Base-by-base conservation (phyloP, 495 filamentous ascomycete species). In the Aspergillus bertholletiae region DNA sequence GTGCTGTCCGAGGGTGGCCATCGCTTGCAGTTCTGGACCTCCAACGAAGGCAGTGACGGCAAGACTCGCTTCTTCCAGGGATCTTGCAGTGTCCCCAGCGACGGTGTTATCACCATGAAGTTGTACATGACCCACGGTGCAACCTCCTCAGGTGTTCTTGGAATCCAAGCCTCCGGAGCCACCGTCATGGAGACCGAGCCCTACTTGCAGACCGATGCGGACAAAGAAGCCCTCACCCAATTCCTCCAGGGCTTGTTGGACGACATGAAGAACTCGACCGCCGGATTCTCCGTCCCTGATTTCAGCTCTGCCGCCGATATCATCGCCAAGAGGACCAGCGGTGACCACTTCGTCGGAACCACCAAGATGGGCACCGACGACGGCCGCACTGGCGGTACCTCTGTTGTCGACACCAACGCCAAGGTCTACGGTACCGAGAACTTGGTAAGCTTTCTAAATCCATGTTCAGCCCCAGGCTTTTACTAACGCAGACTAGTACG, bases 391-490 rank as follows among this genome's bases (percentile, higher is more conserved):
- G 12, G 74, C 55, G 86, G 86, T 46, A 80, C 81, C n/a, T 73
- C 80, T 11, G 87, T 90, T 24, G 86, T 90, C n/a, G 86, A 90
- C 57, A 69, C 75, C 35, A 79, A 88, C 74, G 79, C 84, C 49
- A 80, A 82, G 66, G 86, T 89, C 46, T 90, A 86, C 49, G 87
- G 87, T 50, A 88, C 80, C 8, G 80, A 86, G 60, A 89, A 87
- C 71, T 69, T 88, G 47, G 70, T 73, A 56, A 51, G 56, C 40
- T 23, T 46, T 24, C 17, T 11, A 7, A 26, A 15, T n/a, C 27
- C 17, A 4, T 17, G 6, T 11, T 21, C 17, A 34, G 17, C 23
- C 51, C 20, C 12, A 43, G 23, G 3, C 3, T 17, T 13, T 3
- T 9, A 3, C 44, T 46, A n/a, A 27, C 44, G 8, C 8, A 2